phyloP scores from a whole-genome alignment of 2,329 filamentous ascomycete species.

The Celoporthe dispersa region DNA sequence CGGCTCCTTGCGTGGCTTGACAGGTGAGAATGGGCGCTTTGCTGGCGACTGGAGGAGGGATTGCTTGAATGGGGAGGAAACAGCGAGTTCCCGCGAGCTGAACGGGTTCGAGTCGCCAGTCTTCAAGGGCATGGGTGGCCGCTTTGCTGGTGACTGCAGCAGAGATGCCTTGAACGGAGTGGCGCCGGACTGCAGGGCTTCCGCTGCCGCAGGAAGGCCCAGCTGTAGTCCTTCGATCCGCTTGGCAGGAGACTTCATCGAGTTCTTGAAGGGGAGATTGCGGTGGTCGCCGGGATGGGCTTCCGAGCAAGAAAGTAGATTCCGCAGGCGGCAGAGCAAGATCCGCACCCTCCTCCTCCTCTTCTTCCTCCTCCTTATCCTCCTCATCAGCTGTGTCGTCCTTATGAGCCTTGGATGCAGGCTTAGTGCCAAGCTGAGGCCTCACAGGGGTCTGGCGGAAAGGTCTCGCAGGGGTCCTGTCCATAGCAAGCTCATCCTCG shows the following conservation, averaged over 20 bases:
- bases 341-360: conserved; percentile 4
- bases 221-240: conserved; percentile 48
- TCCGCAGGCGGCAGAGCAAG: conserved; percentile 41
- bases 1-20: conserved; percentile 42
- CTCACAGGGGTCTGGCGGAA: conserved; percentile 62
- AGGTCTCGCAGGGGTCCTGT: conserved; percentile 55
- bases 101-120: conserved; percentile 38
- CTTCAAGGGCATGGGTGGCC: conserved; percentile 51
- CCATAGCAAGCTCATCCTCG: conserved; percentile 63
- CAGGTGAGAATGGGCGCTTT: conserved; percentile 40
- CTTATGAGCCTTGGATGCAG: conserved; percentile 39
- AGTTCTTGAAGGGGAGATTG: conserved; percentile 58
- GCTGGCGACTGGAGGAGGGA: conserved; percentile 54
- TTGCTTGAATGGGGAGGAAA: conserved; percentile 49
- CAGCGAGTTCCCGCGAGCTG: conserved; percentile 35
- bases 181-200: conserved; percentile 36
- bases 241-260: conserved; percentile 61
- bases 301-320: conserved; percentile 48
- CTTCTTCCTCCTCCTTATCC: conserved; percentile 31
- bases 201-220: conserved; percentile 19
- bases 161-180: conserved; percentile 47
- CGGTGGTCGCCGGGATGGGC: conserved; percentile 60
- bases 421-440: conserved; percentile 42
- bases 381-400: conserved; percentile 38
- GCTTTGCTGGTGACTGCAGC: conserved; percentile 56